These are phyloP conservation scores for Talaromyces funiculosus DNA, from an alignment of 2,329 filamentous ascomycete species.

Conservation along the genomic window DNA sequence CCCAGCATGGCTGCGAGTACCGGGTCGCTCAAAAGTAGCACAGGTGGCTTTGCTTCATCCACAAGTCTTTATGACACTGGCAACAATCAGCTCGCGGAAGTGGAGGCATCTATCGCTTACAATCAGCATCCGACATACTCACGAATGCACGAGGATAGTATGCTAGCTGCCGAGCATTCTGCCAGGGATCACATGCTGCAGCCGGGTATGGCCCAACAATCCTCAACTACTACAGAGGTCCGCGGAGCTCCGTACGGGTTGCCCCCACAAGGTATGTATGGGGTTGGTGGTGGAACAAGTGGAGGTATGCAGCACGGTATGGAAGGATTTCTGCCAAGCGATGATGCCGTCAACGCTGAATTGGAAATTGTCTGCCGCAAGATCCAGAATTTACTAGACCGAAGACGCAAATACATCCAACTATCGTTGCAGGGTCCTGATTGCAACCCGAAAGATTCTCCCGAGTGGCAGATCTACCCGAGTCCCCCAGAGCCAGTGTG, in stretches of 20 bases:
- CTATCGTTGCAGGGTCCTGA: slow-evolving; percentile 74
- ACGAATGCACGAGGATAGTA: slow-evolving; percentile 8
- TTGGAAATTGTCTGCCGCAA: slow-evolving; percentile 81
- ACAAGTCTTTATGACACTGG: slow-evolving; percentile 4
- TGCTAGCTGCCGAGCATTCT: slow-evolving; percentile 10
- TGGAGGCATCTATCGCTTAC: slow-evolving; percentile 1
- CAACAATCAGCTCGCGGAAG: background rate
- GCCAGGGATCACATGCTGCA: slow-evolving; percentile 45
- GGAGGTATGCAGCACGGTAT: slow-evolving; percentile 57
- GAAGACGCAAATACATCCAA: slow-evolving; percentile 81
- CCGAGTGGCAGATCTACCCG: slow-evolving; percentile 83
- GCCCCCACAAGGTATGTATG: slow-evolving; percentile 27
- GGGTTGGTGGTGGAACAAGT: slow-evolving; percentile 52
- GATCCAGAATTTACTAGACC: slow-evolving; percentile 81
- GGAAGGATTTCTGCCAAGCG: slow-evolving; percentile 63
- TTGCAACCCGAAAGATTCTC: slow-evolving; percentile 83
- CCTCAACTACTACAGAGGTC: background rate
- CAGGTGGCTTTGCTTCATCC: slow-evolving; percentile 6
- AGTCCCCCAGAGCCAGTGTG: slow-evolving; percentile 87
- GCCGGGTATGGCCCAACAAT: slow-evolving; percentile 25
- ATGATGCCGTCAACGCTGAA: slow-evolving; percentile 77
- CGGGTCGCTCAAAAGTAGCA: slow-evolving; percentile 7
- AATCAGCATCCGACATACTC: background rate
- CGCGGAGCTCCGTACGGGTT: background rate
- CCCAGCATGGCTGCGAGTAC: slow-evolving; percentile 9